These are phyloP conservation scores for Rostrohypoxylon terebratum DNA, from an alignment of 495 filamentous ascomycete genomes.

Conservation along the genomic window DNA sequence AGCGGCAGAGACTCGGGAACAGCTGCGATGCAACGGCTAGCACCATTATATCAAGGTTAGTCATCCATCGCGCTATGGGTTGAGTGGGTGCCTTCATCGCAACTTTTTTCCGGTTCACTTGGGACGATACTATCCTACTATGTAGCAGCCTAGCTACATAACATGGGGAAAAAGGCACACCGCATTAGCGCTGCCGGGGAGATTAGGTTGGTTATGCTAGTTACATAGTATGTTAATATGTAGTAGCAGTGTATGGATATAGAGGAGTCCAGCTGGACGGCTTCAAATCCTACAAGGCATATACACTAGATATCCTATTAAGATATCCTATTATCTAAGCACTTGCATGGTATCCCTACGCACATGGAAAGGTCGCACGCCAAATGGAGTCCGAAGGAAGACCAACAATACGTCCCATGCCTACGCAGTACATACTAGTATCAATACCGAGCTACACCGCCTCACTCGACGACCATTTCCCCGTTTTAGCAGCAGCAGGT, in stretches of 20 bases:
- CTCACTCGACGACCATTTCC: background rate
- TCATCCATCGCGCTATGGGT: constrained; percentile 28
- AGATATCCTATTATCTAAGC: background rate
- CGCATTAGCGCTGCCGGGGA: constrained; percentile 10
- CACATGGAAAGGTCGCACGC: constrained; percentile 6
- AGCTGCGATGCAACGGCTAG: background rate
- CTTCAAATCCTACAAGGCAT: constrained; percentile 2
- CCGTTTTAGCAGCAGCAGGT: background rate
- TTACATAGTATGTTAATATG: no score
- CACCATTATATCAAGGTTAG: constrained; percentile 16
- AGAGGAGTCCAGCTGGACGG: no score
- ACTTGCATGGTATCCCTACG: constrained; percentile 11
- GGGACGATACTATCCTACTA: background rate
- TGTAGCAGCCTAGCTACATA: background rate
- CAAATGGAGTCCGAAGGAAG: background rate
- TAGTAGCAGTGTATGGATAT: no score
- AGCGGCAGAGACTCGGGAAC: background rate
- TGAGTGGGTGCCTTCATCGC: background rate
- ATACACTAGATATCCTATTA: background rate
- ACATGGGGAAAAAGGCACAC: background rate
- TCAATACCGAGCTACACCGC: constrained; percentile 7
- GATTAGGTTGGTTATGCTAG: background rate
- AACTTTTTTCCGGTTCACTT: background rate
- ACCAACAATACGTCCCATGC: background rate
- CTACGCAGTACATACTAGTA: no score